Conservation (phyloP, 371 early-diverging fungal genomes). For the Parasitella parasitica region DNA sequence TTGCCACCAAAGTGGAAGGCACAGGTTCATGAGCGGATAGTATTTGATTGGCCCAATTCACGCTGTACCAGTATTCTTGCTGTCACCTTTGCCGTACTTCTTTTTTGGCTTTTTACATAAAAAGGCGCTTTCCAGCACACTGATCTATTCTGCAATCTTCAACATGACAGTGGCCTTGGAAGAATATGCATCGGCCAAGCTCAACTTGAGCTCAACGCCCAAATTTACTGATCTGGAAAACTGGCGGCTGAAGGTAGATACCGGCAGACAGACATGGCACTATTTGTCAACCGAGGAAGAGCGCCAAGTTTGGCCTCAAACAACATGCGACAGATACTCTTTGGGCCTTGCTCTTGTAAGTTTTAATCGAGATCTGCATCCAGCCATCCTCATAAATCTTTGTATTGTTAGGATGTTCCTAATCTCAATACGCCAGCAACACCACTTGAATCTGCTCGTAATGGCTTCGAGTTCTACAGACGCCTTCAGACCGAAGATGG, state of each 20-base stretch:
- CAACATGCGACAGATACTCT: constrained; percentile 85
- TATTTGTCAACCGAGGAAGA: constrained; percentile 74
- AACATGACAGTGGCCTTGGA: constrained; percentile 14
- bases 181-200: constrained; percentile 31
- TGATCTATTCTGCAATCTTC: not conserved
- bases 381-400: no score
- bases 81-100: not conserved
- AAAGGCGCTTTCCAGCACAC: not conserved
- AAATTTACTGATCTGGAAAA: constrained; percentile 66
- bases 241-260: constrained; percentile 77
- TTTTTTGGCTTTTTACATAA: not conserved
- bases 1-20: not conserved
- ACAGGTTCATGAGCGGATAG: not conserved
- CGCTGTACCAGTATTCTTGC: not conserved
- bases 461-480: constrained; percentile 86
- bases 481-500: constrained; percentile 93
- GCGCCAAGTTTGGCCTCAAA: constrained; percentile 71
- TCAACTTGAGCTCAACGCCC: constrained; percentile 38
- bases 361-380: no score
- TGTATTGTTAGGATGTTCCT: constrained; percentile 48
- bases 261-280: constrained; percentile 95
- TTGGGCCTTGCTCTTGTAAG: constrained; percentile 76
- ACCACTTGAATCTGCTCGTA: constrained; percentile 80
- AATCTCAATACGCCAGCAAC: constrained; percentile 53
- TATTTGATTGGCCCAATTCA: not conserved